Percentiles rank a stretch among this genome's conserved stretches.
Conservation (phyloP, 2,329 filamentous ascomycete species). For the Mariannaea sp. region DNA sequence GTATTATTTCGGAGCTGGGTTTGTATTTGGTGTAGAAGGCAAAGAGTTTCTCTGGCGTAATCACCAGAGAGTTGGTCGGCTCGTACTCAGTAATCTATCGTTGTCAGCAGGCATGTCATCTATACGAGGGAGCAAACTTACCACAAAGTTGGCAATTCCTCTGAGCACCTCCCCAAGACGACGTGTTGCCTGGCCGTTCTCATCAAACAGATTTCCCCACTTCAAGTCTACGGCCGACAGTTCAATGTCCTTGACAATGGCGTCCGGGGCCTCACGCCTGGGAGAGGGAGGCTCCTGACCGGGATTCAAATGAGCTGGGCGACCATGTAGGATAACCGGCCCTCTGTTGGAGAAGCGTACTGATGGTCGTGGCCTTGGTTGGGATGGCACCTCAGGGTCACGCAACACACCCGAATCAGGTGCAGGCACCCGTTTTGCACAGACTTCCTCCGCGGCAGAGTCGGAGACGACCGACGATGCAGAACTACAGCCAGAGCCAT, state of each 20-base stretch:
- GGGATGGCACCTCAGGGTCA: slow-evolving; percentile 9
- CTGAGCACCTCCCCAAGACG: slow-evolving; percentile 73
- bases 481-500: slow-evolving; percentile 21
- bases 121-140: slow-evolving; percentile 41
- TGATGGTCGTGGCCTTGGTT: slow-evolving; percentile 32
- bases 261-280: slow-evolving; percentile 14
- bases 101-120: background rate
- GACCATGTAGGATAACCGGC: slow-evolving; percentile 35
- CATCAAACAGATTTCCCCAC: slow-evolving; percentile 78
- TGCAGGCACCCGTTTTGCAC: slow-evolving; percentile 12
- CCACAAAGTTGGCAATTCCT: slow-evolving; percentile 75
- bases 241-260: background rate
- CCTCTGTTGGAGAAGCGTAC: slow-evolving; percentile 41
- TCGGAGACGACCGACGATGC: slow-evolving; percentile 31
- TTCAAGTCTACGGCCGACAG: slow-evolving; percentile 65
- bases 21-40: slow-evolving; percentile 72
- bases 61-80: slow-evolving; percentile 57
- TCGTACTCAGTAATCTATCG: slow-evolving; percentile 41
- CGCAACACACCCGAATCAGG: background rate
- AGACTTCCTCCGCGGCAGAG: slow-evolving; percentile 22
- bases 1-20: slow-evolving; percentile 68
- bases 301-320: slow-evolving; percentile 8
- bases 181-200: slow-evolving; percentile 67
- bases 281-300: slow-evolving; percentile 10
- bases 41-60: slow-evolving; percentile 76